Conservation (phyloP, 306 rosid species). For the Glycine latifolia region DNA sequence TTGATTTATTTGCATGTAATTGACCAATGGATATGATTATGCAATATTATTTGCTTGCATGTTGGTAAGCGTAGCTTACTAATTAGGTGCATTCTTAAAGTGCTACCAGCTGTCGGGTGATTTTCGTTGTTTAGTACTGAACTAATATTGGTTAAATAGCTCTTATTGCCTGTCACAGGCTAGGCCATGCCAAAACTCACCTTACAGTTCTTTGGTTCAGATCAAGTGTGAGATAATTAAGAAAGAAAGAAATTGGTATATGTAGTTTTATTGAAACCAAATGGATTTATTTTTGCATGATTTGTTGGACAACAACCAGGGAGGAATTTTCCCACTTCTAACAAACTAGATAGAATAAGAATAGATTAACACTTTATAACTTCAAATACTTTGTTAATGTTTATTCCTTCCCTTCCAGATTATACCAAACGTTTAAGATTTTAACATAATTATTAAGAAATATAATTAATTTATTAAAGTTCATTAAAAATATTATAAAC, state of each 20-base stretch:
- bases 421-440: too few species aligned
- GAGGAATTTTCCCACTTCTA: too few species aligned
- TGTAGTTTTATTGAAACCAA: background rate
- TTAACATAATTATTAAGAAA: too few species aligned
- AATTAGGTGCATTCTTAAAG: background rate
- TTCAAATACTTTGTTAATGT: too few species aligned
- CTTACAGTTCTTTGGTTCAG: background rate
- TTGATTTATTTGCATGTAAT: too few species aligned
- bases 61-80: background rate
- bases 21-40: too few species aligned
- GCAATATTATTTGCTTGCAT: background rate
- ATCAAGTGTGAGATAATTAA: background rate
- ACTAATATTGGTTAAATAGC: background rate
- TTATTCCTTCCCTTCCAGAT: too few species aligned
- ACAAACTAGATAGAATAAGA: background rate
- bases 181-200: background rate
- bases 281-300: background rate
- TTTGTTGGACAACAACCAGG: background rate
- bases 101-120: background rate
- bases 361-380: too few species aligned
- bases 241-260: too few species aligned
- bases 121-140: background rate
- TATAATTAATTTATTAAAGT: too few species aligned
- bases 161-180: too few species aligned
- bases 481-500: too few species aligned